Evolutionary conservation across 805 yeast genomes (phyloP).

Genomic region (Yarrowia phangngaensis): DNA sequence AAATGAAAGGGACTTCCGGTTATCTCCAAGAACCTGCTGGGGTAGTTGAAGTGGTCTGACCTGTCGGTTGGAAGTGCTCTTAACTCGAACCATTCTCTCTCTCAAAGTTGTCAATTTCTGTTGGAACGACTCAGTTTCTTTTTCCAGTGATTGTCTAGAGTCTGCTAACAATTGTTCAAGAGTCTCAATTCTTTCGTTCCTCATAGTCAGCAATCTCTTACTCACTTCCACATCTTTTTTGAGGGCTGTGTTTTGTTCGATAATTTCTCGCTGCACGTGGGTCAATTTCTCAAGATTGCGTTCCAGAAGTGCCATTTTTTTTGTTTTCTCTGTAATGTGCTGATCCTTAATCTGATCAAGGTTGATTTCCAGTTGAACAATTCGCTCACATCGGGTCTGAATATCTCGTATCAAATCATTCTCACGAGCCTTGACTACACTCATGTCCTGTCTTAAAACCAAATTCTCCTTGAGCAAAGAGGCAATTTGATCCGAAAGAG

Average conservation of each 20-base stretch:
- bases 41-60: slow-evolving; percentile 14
- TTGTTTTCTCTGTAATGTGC: slow-evolving; percentile 37
- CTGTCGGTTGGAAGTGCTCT: slow-evolving; percentile 7
- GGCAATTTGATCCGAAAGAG: slow-evolving; percentile 2
- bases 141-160: slow-evolving; percentile 7
- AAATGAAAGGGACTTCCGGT: slow-evolving; percentile 4
- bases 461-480: slow-evolving; percentile 5
- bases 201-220: slow-evolving; percentile 53
- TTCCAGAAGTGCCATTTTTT: slow-evolving; percentile 53
- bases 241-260: slow-evolving; percentile 55
- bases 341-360: slow-evolving; percentile 44
- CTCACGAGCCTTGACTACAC: slow-evolving; percentile 31
- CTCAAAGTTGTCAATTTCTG: slow-evolving; percentile 3
- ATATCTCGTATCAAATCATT: slow-evolving; percentile 36
- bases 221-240: slow-evolving; percentile 54
- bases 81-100: slow-evolving; percentile 13
- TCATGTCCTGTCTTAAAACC: slow-evolving; percentile 6
- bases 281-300: slow-evolving; percentile 55
- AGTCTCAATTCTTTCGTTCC: slow-evolving; percentile 54
- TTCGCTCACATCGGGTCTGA: slow-evolving; percentile 39
- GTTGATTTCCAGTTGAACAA: slow-evolving; percentile 45
- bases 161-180: slow-evolving; percentile 41
- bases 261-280: slow-evolving; percentile 58
- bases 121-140: slow-evolving; percentile 21
- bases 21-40: slow-evolving; percentile 9